These are phyloP conservation scores for Arthrobotrys musiformis DNA, from an alignment of 2,329 filamentous ascomycete genomes.

Conservation along the genomic window DNA sequence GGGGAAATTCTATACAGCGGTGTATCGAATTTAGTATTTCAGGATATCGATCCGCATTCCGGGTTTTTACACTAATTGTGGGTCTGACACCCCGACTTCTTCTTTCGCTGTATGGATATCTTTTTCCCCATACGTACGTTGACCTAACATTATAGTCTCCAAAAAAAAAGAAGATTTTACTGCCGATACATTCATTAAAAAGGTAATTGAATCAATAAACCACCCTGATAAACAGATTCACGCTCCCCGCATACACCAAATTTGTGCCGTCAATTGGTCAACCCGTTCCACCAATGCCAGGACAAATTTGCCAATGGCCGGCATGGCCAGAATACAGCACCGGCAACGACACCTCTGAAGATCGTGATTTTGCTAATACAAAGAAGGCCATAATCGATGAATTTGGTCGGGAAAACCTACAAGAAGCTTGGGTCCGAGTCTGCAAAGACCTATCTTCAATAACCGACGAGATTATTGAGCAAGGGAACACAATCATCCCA, in stretches of 20 bases:
- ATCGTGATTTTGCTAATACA: constrained; percentile 58
- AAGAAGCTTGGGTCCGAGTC: constrained; percentile 63
- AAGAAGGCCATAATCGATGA: constrained; percentile 62
- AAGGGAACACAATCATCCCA: constrained; percentile 62
- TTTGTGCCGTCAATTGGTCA: no score
- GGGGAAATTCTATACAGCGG: background rate
- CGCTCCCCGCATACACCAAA: no score
- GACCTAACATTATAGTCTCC: no score
- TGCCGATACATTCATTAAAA: no score
- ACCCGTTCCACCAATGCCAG: constrained; percentile 51
- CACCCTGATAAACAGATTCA: no score
- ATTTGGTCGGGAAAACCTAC: constrained; percentile 62
- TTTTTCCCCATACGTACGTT: no score
- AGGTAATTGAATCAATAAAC: no score
- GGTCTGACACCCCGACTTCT: background rate
- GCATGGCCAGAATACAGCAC: constrained; percentile 59
- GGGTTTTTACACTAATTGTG: background rate
- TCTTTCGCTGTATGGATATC: background rate
- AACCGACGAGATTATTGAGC: constrained; percentile 62
- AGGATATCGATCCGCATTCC: no score
- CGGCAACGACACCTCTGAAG: constrained; percentile 53
- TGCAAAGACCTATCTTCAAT: constrained; percentile 62
- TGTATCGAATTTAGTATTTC: background rate
- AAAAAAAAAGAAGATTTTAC: no score
- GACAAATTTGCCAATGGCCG: constrained; percentile 58